Base-by-base conservation (phyloP, 225 moss, liverwort and hornwort species). In the Climacium dendroides region DNA sequence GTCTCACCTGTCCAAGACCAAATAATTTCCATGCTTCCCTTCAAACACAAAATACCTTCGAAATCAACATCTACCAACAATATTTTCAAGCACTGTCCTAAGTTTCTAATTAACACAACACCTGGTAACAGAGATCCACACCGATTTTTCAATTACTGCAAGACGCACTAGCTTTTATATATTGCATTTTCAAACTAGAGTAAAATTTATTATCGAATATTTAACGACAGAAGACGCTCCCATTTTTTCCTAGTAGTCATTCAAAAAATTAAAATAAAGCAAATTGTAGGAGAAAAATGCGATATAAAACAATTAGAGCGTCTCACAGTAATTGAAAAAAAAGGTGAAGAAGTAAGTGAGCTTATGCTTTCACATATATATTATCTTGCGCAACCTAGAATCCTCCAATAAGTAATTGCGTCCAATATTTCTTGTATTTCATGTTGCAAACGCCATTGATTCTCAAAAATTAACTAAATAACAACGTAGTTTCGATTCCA, bases 341-440 rank as follows among this genome's bases (percentile, higher is more conserved):
- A 18, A n/a, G 48, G 76, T n/a, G 2, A 76, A 54, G 55, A 29
- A 67, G 45, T 35, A 41, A 70, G 37, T 60, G 78, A 80, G 79
- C 29, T 64, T 69, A 84, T 58, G 55, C 64, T 57, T 83, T n/a
- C 90, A 66, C 35, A 83, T 88, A 53, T 89, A 85, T 20, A 28
- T 86, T 74, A 95, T 92, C 88, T 87, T 93, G 82, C 94, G 94
- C 83, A 94, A 88, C 63, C 94, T 90, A 65, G 92, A 90, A 87
- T 96, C 96, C 90, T 90, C 93, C 73, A 94, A 89, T 34, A 87
- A 61, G 11, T n/a, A 61, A 45, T 35, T 74, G 26, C 19, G 74
- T 43, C 61, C 60, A 60, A 74, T 10, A 59, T 60, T 60, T 73
- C 35, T 43, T 73, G 19, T 43, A 61, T 84, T 74, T 59, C n/a